Conservation (phyloP, 2,329 filamentous ascomycete species). For the Neofusicoccum laricinum region DNA sequence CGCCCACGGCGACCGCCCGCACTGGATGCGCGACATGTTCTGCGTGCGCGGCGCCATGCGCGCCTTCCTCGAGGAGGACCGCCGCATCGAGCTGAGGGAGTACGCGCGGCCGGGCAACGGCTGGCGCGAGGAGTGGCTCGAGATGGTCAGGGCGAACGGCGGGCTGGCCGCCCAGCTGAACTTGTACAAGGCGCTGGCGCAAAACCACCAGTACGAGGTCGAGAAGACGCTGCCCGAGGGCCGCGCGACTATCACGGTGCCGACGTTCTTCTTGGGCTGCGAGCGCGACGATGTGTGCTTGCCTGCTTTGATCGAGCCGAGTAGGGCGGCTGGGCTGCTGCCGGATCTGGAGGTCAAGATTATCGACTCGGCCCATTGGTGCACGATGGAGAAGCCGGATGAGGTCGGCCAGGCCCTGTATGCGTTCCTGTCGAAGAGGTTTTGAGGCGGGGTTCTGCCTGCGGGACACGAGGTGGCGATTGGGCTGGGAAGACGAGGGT, state of each 20-base stretch:
- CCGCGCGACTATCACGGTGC: conserved; percentile 31
- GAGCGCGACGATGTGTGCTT: conserved; percentile 35
- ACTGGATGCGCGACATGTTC: conserved; percentile 37
- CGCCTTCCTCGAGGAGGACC: conserved; percentile 22
- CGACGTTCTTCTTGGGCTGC: conserved; percentile 35
- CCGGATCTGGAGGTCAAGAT: conserved; percentile 32
- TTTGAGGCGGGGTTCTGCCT: neutral
- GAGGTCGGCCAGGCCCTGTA: conserved; percentile 25
- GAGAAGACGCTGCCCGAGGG: conserved; percentile 26
- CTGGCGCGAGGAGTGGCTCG: conserved; percentile 35
- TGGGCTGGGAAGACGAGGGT: too few relatives aligned
- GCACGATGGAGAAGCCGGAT: conserved; percentile 32
- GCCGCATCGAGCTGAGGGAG: conserved; percentile 22
- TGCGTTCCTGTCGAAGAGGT: conserved; percentile 22
- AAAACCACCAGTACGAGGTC: conserved; percentile 26
- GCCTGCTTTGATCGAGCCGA: conserved; percentile 28
- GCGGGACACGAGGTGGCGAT: too few relatives aligned
- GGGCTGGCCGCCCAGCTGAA: conserved; percentile 34
- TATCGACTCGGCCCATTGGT: conserved; percentile 37
- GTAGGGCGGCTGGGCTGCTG: conserved; percentile 27
- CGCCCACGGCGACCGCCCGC: conserved; percentile 31
- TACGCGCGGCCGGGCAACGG: conserved; percentile 31
- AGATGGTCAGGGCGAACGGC: conserved; percentile 31
- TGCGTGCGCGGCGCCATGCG: conserved; percentile 37
- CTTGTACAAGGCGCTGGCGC: conserved; percentile 34